A percentile compares a stretch with the other conserved stretches of the same genome.
These are phyloP conservation scores for Typha latifolia DNA, from an alignment of 176 grass and related monocot genomes.

Conservation along the genomic window DNA sequence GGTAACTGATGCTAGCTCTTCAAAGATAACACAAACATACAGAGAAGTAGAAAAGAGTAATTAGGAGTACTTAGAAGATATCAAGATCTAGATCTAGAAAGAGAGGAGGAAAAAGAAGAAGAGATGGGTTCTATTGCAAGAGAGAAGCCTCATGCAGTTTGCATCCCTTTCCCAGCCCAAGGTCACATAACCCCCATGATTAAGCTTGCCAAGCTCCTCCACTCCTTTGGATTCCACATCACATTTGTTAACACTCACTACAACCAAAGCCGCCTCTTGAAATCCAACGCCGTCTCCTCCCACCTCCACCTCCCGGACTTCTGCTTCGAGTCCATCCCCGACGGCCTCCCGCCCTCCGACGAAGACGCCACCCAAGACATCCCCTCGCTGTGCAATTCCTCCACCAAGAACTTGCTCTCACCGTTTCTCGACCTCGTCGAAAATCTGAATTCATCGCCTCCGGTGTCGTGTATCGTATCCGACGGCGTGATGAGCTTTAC, in stretches of 20 bases:
- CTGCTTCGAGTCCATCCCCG: slow-evolving; percentile 47
- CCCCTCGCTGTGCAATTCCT: slow-evolving; percentile 43
- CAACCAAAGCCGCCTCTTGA: slow-evolving; percentile 52
- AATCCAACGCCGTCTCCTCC: slow-evolving; percentile 18
- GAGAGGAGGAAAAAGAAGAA: neutral
- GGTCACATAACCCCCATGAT: slow-evolving; percentile 63
- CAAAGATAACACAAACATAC: too few species aligned
- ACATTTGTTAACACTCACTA: slow-evolving; percentile 64
- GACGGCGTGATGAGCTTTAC: slow-evolving; percentile 48
- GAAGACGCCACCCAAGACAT: slow-evolving; percentile 53
- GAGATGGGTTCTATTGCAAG: neutral
- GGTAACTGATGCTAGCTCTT: too few species aligned
- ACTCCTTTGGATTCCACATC: slow-evolving; percentile 38
- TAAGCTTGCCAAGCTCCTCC: slow-evolving; percentile 39
- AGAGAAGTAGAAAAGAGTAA: too few species aligned
- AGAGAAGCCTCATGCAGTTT: slow-evolving; percentile 33
- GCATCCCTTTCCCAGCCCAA: slow-evolving; percentile 60
- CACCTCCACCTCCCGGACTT: slow-evolving; percentile 21
- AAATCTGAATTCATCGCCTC: slow-evolving; percentile 15
- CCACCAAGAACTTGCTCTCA: slow-evolving; percentile 22
- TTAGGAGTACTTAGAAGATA: neutral
- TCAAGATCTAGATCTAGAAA: neutral
- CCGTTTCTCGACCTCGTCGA: slow-evolving; percentile 23
- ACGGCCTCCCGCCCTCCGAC: slow-evolving; percentile 42
- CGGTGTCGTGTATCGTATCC: slow-evolving; percentile 42